Base-by-base conservation (phyloP, 2,329 filamentous ascomycete species). In the Pezicula rhizophila region DNA sequence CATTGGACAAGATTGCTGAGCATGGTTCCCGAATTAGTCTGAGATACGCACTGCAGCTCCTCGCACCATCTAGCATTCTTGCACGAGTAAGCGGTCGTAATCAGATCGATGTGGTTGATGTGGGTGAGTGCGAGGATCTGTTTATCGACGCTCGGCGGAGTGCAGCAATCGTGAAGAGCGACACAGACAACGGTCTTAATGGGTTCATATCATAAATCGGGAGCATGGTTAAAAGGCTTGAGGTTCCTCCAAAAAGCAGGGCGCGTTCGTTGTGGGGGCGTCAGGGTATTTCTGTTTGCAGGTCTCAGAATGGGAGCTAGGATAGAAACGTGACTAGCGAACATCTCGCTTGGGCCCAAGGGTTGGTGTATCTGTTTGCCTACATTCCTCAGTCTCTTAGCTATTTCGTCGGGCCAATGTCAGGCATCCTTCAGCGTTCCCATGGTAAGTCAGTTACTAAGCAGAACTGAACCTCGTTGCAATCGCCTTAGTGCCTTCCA, bases 21-120 rank as follows among this genome's bases (percentile, higher is more conserved):
- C 85, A 95, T 60, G 93, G 93, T 57, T 89, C 89, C 62, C 86
- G 85, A 60, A 90, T 96, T 64, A 95, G 88, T 66, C 70, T 99
- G 70, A 77, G 93, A 58, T 99, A 99, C 72, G 92, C 91, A 58
- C 74, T 99, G 65, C 93, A 97, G 71, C 72, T 99, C 58, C 76
- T 99, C 60, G 64, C 68, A 37, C 60, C 68, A 48, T 66, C 64
- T 55, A 84, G 87, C 68, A 95, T 97, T 68, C 78, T 97, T 61
- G 89, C 92, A 51, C 85, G 88, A 65, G 88, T 93, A 63, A 88
- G 85, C 65, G 87, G 87, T 51, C 82, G 84, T 61, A 78, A 75
- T 54, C 84, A 88, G 64, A 90, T 92, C 62, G 86, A 90, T 61
- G 72, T 87, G 49, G 77, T 82, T 61, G 88, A 92, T 67, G 81